These are phyloP conservation scores for Trametes meyenii DNA, from an alignment of 768 basidiomycete genomes.

Conservation along the genomic window DNA sequence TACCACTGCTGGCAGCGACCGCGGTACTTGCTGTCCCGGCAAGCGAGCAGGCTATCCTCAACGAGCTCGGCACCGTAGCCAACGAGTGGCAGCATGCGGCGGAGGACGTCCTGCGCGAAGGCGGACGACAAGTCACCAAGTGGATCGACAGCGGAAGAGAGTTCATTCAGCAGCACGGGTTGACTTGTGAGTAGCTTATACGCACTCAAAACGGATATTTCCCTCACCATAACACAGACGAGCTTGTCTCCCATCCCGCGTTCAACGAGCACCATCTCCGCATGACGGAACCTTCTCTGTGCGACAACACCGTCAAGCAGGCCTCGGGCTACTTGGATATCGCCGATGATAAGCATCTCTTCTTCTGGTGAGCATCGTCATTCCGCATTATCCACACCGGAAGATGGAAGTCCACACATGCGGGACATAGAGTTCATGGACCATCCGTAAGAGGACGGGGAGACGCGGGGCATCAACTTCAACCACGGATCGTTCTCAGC, in stretches of 20 bases:
- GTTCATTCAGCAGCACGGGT: conserved; percentile 69
- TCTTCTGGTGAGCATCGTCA: conserved; percentile 51
- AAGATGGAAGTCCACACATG: not conserved
- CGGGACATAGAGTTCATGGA: too few species aligned
- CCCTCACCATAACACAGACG: conserved; percentile 32
- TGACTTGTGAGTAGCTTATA: conserved; percentile 61
- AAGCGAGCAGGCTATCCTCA: conserved; percentile 51
- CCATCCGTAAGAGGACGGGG: too few species aligned
- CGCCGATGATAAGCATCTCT: conserved; percentile 54
- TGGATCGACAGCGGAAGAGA: conserved; percentile 67
- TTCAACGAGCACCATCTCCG: conserved; percentile 43
- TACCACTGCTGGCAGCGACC: conserved; percentile 29
- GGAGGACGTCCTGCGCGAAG: conserved; percentile 40
- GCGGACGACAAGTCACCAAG: conserved; percentile 48
- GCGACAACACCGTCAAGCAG: conserved; percentile 54
- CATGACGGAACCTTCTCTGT: conserved; percentile 47
- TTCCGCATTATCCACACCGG: not conserved
- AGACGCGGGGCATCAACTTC: too few species aligned
- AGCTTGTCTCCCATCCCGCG: conserved; percentile 42
- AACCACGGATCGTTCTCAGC: too few species aligned
- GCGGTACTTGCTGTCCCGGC: conserved; percentile 42
- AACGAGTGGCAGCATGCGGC: conserved; percentile 39
- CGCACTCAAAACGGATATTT: not conserved
- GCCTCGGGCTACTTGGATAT: conserved; percentile 63
- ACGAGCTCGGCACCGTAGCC: conserved; percentile 29